phyloP scores from a whole-genome alignment of 495 filamentous ascomycete genomes.

The Extremus antarcticus region DNA sequence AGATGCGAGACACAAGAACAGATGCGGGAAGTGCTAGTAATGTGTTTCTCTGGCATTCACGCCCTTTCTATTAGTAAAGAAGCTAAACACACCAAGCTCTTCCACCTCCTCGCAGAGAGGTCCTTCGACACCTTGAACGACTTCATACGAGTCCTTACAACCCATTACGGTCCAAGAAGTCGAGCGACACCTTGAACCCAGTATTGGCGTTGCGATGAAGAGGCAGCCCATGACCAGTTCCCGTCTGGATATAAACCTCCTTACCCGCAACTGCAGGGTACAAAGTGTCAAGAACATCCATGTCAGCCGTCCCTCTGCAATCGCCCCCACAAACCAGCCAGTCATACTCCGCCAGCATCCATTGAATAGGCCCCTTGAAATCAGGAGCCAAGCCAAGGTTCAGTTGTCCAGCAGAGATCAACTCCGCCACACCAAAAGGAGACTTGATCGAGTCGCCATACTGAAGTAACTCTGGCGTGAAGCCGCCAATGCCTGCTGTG shows the following conservation, averaged over 20 bases:
- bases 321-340: constrained; percentile 20
- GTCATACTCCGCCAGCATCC: constrained; percentile 24
- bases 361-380: constrained; percentile 27
- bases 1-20: too few relatives aligned
- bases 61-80: too few relatives aligned
- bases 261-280: constrained; percentile 24
- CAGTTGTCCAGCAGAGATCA: neutral
- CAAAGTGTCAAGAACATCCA: neutral
- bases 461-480: constrained; percentile 20
- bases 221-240: constrained; percentile 30
- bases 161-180: constrained; percentile 26
- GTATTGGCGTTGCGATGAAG: constrained; percentile 28
- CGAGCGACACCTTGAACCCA: constrained; percentile 26
- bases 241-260: constrained; percentile 25
- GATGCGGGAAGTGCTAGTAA: too few relatives aligned
- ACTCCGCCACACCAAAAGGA: constrained; percentile 22
- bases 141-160: too few relatives aligned
- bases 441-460: constrained; percentile 23
- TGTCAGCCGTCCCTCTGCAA: constrained; percentile 14
- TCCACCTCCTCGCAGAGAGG: too few relatives aligned
- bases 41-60: too few relatives aligned
- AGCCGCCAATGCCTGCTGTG: constrained; percentile 9
- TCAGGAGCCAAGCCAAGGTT: constrained; percentile 9
- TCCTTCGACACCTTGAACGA: too few relatives aligned
- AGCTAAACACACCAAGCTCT: too few relatives aligned